Conservation (phyloP, 768 basidiomycete species). For the Xerocomus potaroensis region DNA sequence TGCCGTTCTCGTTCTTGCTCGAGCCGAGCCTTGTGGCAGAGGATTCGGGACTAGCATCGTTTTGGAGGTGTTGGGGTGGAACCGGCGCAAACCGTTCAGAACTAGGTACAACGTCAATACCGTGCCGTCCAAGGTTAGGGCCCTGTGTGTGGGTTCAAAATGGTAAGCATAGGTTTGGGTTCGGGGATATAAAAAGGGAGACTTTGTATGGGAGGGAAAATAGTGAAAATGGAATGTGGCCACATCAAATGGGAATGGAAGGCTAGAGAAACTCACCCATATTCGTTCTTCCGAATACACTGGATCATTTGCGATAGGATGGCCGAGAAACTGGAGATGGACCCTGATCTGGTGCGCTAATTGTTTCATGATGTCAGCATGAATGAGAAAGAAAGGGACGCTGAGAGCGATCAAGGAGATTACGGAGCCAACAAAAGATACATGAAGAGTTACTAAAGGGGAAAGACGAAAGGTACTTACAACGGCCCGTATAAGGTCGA, state of each 20-base stretch:
- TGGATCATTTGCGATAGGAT: slow-evolving; percentile 94
- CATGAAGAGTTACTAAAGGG: neutral
- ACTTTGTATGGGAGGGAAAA: neutral
- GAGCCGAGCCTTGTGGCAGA: slow-evolving; percentile 19
- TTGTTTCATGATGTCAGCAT: slow-evolving; percentile 4
- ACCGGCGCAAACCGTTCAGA: slow-evolving; percentile 60
- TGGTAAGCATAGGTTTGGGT: neutral
- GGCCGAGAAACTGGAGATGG: slow-evolving; percentile 90
- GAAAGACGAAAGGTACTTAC: slow-evolving; percentile 43
- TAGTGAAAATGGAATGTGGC: neutral
- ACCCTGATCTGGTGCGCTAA: slow-evolving; percentile 96
- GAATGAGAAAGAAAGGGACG: neutral
- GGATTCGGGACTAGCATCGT: slow-evolving; percentile 46
- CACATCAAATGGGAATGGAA: neutral
- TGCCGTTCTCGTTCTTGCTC: neutral
- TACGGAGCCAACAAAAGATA: neutral
- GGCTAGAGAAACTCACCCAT: slow-evolving; percentile 49
- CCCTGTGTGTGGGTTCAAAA: slow-evolving; percentile 44
- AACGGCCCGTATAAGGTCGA: slow-evolving; percentile 86
- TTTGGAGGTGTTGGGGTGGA: slow-evolving; percentile 38
- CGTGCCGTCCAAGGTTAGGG: slow-evolving; percentile 66
- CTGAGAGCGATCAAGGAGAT: neutral
- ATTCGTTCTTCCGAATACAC: slow-evolving; percentile 80
- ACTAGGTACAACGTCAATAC: slow-evolving; percentile 72
- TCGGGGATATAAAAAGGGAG: no score